Evolutionary conservation across 108 stramenopile species (phyloP).

Genomic region (Aurantiochytrium sp.): DNA sequence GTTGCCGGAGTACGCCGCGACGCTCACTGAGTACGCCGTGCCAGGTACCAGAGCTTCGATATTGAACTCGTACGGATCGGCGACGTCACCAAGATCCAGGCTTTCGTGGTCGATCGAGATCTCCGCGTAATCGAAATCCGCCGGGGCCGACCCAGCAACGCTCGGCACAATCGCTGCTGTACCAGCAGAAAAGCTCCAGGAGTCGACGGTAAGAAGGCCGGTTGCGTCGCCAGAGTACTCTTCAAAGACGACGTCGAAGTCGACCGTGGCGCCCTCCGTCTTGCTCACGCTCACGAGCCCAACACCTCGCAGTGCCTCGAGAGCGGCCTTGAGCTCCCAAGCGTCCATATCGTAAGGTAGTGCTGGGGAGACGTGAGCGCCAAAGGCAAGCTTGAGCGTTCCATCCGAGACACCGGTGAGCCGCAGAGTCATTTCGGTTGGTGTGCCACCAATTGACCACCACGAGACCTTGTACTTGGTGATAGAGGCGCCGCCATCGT

Average conservation of each 20-base stretch:
- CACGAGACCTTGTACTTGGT: slow-evolving; percentile 62
- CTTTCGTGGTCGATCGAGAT: neutral
- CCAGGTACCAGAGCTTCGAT: neutral
- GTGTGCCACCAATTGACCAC: slow-evolving; percentile 37
- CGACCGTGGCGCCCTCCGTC: neutral
- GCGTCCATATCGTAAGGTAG: slow-evolving; percentile 35
- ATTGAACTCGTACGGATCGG: neutral
- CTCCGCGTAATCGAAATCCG: neutral
- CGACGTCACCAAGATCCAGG: neutral
- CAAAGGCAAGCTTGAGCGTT: slow-evolving; percentile 36
- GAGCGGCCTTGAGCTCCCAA: slow-evolving; percentile 39
- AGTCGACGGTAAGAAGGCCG: neutral
- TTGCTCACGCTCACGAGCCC: slow-evolving; percentile 49
- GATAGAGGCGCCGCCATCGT: slow-evolving; percentile 66
- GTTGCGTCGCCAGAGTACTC: neutral
- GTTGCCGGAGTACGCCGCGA: neutral
- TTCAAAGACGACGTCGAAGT: slow-evolving; percentile 28
- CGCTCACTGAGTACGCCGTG: neutral
- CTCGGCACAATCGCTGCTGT: neutral
- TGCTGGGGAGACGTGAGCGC: neutral
- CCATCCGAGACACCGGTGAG: slow-evolving; percentile 28
- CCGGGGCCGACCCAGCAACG: neutral
- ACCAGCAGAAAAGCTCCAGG: neutral
- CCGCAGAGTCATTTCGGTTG: slow-evolving; percentile 48
- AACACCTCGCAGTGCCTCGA: slow-evolving; percentile 50